phyloP scores from a whole-genome alignment of 306 rosid species.

The Canavalia ensiformis region DNA sequence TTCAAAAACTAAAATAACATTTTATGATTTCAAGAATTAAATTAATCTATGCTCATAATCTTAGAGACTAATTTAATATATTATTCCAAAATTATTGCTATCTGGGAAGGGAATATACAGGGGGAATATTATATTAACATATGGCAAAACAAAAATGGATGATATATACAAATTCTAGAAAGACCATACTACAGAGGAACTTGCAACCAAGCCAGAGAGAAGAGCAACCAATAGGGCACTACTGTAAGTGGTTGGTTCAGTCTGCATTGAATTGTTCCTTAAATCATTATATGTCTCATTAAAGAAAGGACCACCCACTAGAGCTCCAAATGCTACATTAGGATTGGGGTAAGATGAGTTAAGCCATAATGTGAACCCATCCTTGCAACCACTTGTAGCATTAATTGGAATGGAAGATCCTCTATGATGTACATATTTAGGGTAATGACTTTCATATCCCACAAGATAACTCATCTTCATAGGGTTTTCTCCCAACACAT shows the following conservation, averaged over 20 bases:
- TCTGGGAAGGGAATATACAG: not conserved
- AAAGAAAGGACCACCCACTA: slow-evolving; percentile 75
- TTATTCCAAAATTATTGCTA: not conserved
- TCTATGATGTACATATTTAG: slow-evolving; percentile 70
- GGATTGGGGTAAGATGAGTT: slow-evolving; percentile 60
- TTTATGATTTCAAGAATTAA: no score
- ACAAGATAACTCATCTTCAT: slow-evolving; percentile 73
- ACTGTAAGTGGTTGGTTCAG: slow-evolving; percentile 70
- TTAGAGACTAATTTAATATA: no score
- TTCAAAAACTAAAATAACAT: no score
- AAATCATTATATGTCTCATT: slow-evolving; percentile 70
- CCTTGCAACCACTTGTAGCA: slow-evolving; percentile 65
- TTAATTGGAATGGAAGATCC: slow-evolving; percentile 76
- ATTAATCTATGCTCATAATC: no score
- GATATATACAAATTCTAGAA: slow-evolving; percentile 42
- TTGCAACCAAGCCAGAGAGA: slow-evolving; percentile 67
- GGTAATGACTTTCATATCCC: slow-evolving; percentile 66
- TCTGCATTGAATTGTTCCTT: slow-evolving; percentile 69
- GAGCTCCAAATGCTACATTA: slow-evolving; percentile 73
- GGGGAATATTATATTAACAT: not conserved
- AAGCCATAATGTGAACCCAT: slow-evolving; percentile 69
- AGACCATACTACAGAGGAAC: slow-evolving; percentile 53
- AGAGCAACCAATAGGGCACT: slow-evolving; percentile 75
- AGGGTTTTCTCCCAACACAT: slow-evolving; percentile 66
- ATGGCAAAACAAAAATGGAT: slow-evolving; percentile 39